Evolutionary conservation across 208 protist species (phyloP).

Genomic region (Trypanosoma congolense): DNA sequence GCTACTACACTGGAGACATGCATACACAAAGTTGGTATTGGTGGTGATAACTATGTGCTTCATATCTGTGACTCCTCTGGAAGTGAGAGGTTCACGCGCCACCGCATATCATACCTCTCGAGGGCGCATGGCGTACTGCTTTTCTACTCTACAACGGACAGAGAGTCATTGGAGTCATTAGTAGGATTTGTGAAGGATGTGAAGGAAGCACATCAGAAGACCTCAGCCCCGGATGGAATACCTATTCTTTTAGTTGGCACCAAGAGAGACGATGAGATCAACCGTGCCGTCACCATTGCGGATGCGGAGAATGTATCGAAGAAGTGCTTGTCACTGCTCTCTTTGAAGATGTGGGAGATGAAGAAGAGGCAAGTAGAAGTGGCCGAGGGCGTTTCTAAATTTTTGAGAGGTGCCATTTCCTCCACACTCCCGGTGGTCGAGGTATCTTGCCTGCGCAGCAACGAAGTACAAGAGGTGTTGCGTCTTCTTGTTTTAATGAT

Average conservation of each 20-base stretch:
- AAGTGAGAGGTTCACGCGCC: slow-evolving; percentile 31
- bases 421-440: slow-evolving; percentile 5
- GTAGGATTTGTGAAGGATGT: slow-evolving; percentile 33
- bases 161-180: slow-evolving; percentile 31
- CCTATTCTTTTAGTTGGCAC: slow-evolving; percentile 62
- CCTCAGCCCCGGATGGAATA: slow-evolving; percentile 12
- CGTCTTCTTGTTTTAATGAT: slow-evolving; percentile 8
- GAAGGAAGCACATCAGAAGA: slow-evolving; percentile 17
- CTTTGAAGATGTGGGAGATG: slow-evolving; percentile 5
- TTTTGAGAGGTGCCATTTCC: not conserved
- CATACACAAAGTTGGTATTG: slow-evolving; percentile 28
- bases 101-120: slow-evolving; percentile 49
- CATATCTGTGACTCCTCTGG: slow-evolving; percentile 55
- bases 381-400: not conserved
- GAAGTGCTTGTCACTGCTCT: slow-evolving; percentile 15
- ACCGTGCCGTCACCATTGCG: slow-evolving; percentile 3
- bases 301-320: slow-evolving; percentile 24
- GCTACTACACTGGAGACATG: slow-evolving; percentile 53
- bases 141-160: slow-evolving; percentile 56
- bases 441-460: not conserved
- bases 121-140: slow-evolving; percentile 49
- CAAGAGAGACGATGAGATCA: slow-evolving; percentile 15
- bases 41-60: slow-evolving; percentile 29
- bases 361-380: not conserved
- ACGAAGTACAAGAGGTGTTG: slow-evolving; percentile 2